Evolutionary conservation across 75 land plant genomes (phyloP).

Genomic region (Isoetes taiwanensis): DNA sequence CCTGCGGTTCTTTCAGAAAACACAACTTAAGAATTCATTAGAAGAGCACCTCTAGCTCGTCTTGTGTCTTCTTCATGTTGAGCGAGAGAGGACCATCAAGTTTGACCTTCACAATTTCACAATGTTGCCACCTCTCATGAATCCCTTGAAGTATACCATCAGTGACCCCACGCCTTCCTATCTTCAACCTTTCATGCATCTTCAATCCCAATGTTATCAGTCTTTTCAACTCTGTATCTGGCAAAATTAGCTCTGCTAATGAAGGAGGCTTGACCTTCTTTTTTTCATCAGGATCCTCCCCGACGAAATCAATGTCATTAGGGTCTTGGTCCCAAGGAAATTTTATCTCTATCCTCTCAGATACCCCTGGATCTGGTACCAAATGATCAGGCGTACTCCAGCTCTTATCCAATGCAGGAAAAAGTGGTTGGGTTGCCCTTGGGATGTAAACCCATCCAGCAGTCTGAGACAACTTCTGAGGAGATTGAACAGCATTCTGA

Average conservation of each 20-base stretch:
- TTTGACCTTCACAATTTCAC: constrained; percentile 60
- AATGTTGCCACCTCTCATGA: constrained; percentile 53
- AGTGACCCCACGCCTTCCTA: constrained; percentile 64
- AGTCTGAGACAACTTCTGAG: no score
- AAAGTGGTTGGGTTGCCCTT: constrained; percentile 10
- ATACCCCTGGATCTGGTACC: constrained; percentile 48
- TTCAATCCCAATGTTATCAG: constrained; percentile 28
- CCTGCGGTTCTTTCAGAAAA: neutral
- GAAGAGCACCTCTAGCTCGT: constrained; percentile 42
- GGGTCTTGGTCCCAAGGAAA: neutral
- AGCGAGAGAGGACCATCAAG: constrained; percentile 42
- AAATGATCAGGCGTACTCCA: constrained; percentile 75
- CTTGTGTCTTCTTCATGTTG: constrained; percentile 74
- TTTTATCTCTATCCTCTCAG: neutral
- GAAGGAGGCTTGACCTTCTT: constrained; percentile 17
- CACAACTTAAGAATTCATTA: neutral
- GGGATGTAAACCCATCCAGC: no score
- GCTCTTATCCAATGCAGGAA: constrained; percentile 28
- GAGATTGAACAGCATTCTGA: no score
- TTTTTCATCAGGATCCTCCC: constrained; percentile 6
- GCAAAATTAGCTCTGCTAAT: constrained; percentile 45
- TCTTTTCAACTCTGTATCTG: constrained; percentile 42
- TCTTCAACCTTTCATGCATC: constrained; percentile 35
- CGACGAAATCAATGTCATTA: neutral
- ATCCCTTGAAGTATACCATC: constrained; percentile 62